Evolutionary conservation across 2,329 filamentous ascomycete genomes (phyloP).

Genomic region (Pseudonectria foliicola): DNA sequence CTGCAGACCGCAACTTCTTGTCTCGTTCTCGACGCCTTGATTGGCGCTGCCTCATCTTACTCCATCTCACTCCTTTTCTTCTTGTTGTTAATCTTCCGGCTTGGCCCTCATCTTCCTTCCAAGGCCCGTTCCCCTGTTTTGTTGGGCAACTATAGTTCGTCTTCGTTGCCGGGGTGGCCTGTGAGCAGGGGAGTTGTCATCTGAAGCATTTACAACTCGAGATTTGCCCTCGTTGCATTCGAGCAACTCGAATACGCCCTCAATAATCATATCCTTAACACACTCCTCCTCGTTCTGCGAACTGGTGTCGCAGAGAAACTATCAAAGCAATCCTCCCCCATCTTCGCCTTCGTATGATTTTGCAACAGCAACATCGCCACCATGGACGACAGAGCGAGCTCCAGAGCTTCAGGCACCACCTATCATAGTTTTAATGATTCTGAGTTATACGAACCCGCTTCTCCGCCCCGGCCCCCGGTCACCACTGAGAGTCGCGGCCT

Average conservation of each 20-base stretch:
- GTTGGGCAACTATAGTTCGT: no score
- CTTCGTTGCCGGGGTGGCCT: no score
- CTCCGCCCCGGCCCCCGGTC: slow-evolving; percentile 20
- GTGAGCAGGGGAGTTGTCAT: no score
- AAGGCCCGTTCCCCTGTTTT: background rate
- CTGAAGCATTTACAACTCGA: no score
- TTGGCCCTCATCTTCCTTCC: background rate
- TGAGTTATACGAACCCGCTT: slow-evolving; percentile 38
- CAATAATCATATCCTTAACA: background rate
- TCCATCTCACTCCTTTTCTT: background rate
- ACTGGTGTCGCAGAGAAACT: slow-evolving; percentile 11
- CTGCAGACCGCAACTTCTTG: slow-evolving; percentile 23
- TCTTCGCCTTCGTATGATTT: no score
- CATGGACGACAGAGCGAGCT: slow-evolving; percentile 32
- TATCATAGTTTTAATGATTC: slow-evolving; percentile 49
- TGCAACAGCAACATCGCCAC: slow-evolving; percentile 6
- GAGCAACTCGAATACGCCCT: background rate
- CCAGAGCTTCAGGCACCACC: slow-evolving; percentile 41
- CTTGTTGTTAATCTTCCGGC: no score
- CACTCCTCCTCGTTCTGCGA: background rate
- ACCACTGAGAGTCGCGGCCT: slow-evolving; percentile 16
- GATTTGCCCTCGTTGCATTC: no score
- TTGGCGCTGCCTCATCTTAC: slow-evolving; percentile 10
- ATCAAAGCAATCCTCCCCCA: no score
- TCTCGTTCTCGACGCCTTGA: slow-evolving; percentile 6